Evolutionary conservation across 2,329 filamentous ascomycete species (phyloP).

Genomic region (Diaporthe vaccinii): DNA sequence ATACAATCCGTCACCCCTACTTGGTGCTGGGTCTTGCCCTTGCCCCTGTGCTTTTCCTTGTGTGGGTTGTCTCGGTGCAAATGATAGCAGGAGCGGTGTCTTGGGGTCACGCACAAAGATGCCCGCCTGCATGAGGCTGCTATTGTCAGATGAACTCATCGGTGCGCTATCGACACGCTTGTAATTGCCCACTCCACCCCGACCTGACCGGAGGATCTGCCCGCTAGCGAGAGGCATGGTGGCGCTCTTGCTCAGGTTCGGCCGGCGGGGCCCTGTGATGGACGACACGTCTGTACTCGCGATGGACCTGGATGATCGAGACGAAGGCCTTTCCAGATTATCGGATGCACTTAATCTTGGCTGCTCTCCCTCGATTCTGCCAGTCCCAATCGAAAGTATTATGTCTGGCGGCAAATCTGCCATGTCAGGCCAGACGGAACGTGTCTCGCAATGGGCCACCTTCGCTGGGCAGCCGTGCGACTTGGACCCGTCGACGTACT

Average conservation of each 20-base stretch:
- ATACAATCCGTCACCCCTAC: not conserved
- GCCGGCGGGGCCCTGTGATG: not conserved
- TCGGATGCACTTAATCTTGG: not conserved
- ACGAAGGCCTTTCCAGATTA: not conserved
- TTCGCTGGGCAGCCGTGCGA: not conserved
- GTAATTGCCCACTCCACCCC: constrained; percentile 17
- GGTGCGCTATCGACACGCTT: not conserved
- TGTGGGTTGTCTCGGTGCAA: not conserved
- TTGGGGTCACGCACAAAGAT: constrained; percentile 6
- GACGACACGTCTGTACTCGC: not conserved
- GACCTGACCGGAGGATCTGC: constrained; percentile 14
- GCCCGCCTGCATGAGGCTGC: not conserved
- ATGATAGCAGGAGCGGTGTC: not conserved
- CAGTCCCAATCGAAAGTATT: constrained; percentile 1
- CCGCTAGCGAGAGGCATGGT: not conserved
- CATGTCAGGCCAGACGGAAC: constrained; percentile 5
- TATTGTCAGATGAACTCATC: not conserved
- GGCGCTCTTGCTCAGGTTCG: not conserved
- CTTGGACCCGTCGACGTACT: constrained; percentile 11
- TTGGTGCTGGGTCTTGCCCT: not conserved
- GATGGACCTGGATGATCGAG: constrained; percentile 2
- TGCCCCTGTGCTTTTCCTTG: not conserved
- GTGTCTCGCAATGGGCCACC: not conserved
- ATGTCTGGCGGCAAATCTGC: constrained; percentile 1
- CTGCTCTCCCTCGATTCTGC: constrained; percentile 1